Base-by-base conservation (phyloP, 1,284 basidiomycete species). In the Mycocalia duriaeana region DNA sequence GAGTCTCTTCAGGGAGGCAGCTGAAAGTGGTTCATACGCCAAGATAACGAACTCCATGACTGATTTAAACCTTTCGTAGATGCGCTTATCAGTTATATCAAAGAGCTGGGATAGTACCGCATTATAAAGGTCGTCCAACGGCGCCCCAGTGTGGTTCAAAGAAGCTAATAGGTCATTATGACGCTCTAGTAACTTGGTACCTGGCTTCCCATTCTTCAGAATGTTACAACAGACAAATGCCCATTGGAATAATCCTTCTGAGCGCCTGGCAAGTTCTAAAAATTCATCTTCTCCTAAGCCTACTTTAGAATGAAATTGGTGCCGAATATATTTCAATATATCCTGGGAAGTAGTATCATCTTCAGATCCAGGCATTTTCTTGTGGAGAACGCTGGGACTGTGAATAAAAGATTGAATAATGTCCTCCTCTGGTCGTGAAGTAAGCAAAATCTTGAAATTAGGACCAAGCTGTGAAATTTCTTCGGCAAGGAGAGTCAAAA, bases 241-340 rank as follows among this genome's bases (percentile, higher is more conserved):
- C 60, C 59, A 63, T 28, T 53, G 52, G 35, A 63, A 64, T 8
- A 60, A 44, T 8, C 59, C 56, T 3, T 53, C 56, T 9, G 62
- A 45, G 28, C 46, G 48, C n/a, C 40, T 16, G 2, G 43, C 44
- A 14, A 62, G 44, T 7, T 22, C 24, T 2, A 20, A 18, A 26
- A 14, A 43, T 23, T 34, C 6, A 26, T 40, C 43, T 34, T 46
- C 22, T 31, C 44, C 46, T 52, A 16, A 51, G 25, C n/a, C 40
- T 11, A 11, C 7, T 7, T 31, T 22, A 42, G 11, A 6, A 11
- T 11, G 11, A 13, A 42, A 22, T 42, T 25, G 18, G 11, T 14
- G 6, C 11, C 9, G 9, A 25, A 42, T 25, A 25, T 22, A 42
- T 7, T 9, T 23, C 6, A 20, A 18, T 14, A 42, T 42, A 23